Percentiles rank a stretch among this genome's conserved stretches.
Evolutionary conservation across 768 basidiomycete species (phyloP).

Genomic region (Cubamyces sp.): DNA sequence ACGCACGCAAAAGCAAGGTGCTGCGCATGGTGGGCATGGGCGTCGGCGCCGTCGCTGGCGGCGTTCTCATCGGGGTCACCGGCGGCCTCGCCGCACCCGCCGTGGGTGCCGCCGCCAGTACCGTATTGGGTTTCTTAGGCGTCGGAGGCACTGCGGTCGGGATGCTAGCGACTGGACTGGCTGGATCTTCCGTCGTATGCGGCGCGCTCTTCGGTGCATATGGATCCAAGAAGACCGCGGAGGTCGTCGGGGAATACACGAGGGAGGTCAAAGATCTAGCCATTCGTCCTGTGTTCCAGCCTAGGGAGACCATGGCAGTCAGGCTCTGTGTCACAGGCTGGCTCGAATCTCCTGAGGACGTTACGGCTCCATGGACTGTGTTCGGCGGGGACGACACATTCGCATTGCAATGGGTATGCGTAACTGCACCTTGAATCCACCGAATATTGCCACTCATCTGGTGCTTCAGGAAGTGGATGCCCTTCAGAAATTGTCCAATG

Average conservation of each 20-base stretch:
- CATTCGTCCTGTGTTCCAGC: constrained; percentile 48
- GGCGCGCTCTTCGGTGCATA: constrained; percentile 63
- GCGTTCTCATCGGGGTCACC: constrained; percentile 58
- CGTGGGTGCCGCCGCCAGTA: constrained; percentile 56
- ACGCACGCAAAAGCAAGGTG: constrained; percentile 46
- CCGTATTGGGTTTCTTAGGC: constrained; percentile 53
- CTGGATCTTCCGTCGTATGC: constrained; percentile 58
- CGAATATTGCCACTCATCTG: not conserved
- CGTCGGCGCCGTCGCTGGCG: constrained; percentile 56
- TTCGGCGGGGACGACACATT: constrained; percentile 55
- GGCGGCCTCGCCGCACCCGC: constrained; percentile 62
- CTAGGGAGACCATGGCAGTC: constrained; percentile 50
- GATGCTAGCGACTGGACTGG: constrained; percentile 54
- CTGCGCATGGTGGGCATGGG: constrained; percentile 53
- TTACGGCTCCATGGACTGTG: constrained; percentile 56
- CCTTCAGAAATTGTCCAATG: constrained; percentile 51
- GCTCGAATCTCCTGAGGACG: constrained; percentile 48
- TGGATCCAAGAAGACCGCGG: constrained; percentile 51
- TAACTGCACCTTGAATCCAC: too few species aligned
- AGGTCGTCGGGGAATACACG: constrained; percentile 54
- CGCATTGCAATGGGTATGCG: constrained; percentile 59
- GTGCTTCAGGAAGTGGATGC: constrained; percentile 56
- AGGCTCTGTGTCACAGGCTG: constrained; percentile 61
- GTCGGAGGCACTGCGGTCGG: constrained; percentile 57
- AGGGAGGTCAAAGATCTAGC: constrained; percentile 57